These are phyloP conservation scores for Coemansia reversa DNA, from an alignment of 192 early-diverging fungal genomes.

Conservation along the genomic window DNA sequence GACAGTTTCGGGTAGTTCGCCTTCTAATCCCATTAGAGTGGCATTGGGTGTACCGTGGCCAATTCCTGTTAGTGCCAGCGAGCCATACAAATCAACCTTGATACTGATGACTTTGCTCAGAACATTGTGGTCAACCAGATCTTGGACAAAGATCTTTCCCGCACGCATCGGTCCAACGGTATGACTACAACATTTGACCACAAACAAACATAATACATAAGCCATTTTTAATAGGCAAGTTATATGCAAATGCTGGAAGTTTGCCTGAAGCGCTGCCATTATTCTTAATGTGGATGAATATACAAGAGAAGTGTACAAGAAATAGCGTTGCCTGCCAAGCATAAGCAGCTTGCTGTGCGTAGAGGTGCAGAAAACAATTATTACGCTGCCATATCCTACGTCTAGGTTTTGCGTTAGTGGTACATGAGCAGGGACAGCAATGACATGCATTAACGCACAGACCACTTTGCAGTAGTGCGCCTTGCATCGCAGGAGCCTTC, in stretches of 20 bases:
- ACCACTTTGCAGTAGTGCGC: not conserved
- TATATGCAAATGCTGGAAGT: not conserved
- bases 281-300: not conserved
- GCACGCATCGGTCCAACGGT: constrained; percentile 98
- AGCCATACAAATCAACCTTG: constrained; percentile 88
- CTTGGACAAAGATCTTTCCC: constrained; percentile 89
- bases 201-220: not conserved
- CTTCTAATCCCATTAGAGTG: constrained; percentile 87
- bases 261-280: not conserved
- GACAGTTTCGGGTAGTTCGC: constrained; percentile 81
- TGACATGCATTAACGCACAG: not conserved
- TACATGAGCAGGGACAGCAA: not conserved
- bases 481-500: not conserved
- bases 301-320: not conserved
- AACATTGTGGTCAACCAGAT: constrained; percentile 67
- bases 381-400: not conserved
- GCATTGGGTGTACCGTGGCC: constrained; percentile 96
- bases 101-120: constrained; percentile 65
- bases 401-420: not conserved
- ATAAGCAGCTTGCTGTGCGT: not conserved
- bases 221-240: not conserved
- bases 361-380: not conserved
- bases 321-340: not conserved
- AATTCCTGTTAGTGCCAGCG: constrained; percentile 88
- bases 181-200: constrained; percentile 55